phyloP scores from a whole-genome alignment of 2,329 filamentous ascomycete species.

The Parascedosporium putredinis region DNA sequence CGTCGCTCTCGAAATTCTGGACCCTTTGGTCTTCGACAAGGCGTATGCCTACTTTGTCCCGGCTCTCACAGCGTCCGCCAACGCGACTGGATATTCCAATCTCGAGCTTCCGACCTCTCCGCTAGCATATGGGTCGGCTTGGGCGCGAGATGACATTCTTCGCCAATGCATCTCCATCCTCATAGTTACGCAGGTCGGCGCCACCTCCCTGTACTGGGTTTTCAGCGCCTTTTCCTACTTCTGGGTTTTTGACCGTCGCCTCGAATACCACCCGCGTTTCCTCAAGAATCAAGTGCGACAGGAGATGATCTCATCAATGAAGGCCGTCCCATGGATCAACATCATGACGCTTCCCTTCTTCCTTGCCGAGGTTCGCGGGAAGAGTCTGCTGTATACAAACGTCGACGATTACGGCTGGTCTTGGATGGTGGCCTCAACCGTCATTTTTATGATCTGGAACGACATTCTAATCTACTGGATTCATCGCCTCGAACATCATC shows the following conservation, averaged over 20 bases:
- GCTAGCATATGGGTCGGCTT: conserved; percentile 17
- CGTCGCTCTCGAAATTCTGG: conserved; percentile 27
- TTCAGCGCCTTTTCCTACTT: conserved; percentile 63
- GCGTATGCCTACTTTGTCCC: conserved; percentile 28
- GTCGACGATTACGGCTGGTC: conserved; percentile 27
- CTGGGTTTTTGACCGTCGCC: conserved; percentile 45
- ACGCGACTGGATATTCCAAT: neutral
- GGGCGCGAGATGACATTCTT: conserved; percentile 29
- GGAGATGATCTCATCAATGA: conserved; percentile 32
- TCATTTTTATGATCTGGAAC: conserved; percentile 34
- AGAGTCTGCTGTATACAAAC: conserved; percentile 30
- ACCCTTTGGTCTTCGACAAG: conserved; percentile 29
- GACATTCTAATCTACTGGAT: conserved; percentile 38
- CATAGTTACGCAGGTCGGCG: conserved; percentile 27
- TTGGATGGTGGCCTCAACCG: conserved; percentile 27
- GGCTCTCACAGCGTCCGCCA: conserved; percentile 7
- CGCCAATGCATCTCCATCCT: conserved; percentile 29
- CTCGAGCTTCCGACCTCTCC: conserved; percentile 4
- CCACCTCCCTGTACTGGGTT: conserved; percentile 45
- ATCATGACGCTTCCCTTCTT: conserved; percentile 34
- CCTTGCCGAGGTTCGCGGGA: conserved; percentile 34
- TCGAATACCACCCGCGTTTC: conserved; percentile 36
- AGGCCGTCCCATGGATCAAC: conserved; percentile 32
- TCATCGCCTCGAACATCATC: conserved; percentile 34
- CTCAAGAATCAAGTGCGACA: conserved; percentile 35